Conservation (phyloP, 176 grass and related monocot genomes). For the Lolium rigidum region DNA sequence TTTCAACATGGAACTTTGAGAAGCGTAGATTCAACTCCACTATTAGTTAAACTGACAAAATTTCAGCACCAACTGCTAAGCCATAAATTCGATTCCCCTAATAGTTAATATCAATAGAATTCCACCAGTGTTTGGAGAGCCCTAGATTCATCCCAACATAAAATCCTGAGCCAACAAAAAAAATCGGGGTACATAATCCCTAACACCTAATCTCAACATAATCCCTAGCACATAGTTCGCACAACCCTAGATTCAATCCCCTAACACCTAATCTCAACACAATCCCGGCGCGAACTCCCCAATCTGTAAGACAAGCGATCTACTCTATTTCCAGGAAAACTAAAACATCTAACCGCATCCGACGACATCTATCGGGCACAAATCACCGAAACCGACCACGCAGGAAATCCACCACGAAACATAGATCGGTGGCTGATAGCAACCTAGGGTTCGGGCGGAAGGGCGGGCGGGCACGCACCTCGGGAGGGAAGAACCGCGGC, state of each 20-base stretch:
- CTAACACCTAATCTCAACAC: neutral
- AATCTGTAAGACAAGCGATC: neutral
- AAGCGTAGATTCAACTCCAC: neutral
- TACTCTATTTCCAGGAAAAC: neutral
- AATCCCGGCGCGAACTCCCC: neutral
- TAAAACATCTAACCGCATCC: neutral
- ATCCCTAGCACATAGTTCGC: neutral
- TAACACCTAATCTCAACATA: neutral
- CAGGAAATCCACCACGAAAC: neutral
- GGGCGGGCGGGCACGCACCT: constrained; percentile 9
- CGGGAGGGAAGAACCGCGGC: neutral
- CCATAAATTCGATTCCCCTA: neutral
- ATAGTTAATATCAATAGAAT: too few species aligned
- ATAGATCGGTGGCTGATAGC: neutral
- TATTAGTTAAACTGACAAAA: neutral
- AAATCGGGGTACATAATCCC: neutral
- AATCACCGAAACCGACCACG: neutral
- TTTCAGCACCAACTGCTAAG: neutral
- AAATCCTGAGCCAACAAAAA: neutral
- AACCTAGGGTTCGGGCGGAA: neutral
- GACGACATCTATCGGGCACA: neutral
- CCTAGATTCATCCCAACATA: neutral
- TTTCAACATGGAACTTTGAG: neutral
- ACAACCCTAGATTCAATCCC: constrained; percentile 1
- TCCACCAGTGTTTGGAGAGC: neutral